Base-by-base conservation (phyloP, 768 basidiomycete genomes). In the Boletus barrowsii region DNA sequence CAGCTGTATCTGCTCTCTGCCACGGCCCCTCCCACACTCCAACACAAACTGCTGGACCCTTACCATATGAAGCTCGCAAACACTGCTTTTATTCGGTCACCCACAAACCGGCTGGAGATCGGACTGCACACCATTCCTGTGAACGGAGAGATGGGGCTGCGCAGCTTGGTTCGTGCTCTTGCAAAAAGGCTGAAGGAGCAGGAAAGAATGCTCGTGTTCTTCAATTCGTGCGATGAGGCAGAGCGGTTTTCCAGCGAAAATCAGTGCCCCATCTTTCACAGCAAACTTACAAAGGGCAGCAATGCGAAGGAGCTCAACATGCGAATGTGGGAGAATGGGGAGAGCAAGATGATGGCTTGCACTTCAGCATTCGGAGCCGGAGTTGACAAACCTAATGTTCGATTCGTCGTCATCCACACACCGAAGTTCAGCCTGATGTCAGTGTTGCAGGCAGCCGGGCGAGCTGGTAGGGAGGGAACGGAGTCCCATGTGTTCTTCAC, bases 401-500 rank as follows among this genome's bases (percentile, higher is more conserved):
- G 46, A 14, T 53, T 53, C 9, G n/a, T 53, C 0, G 41, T 51
- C 0, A 51, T 51, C 22, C 49, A 50, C 10, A 3, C 10, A 11
- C 33, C 49, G 0, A 51, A 51, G 42, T 43, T 18, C 42, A 29
- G 24, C 17, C 49, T 51, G 9, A 7, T 51, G 42, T 51, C 42
- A 5, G 42, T 43, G 13, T 14, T 51, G 10, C 49, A 51, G 49
- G 49, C 33, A 2, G 49, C 49, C 42, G 17, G 41, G 32, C 22
- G 22, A 33, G 49, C 42, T 24, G 49, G 49, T 24, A 51, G 49
- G 33, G 42, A 43, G 1, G 49, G 49, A 6, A 26, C 24, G 8
- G 49, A 51, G 33, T 51, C 42, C n/a, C 49, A 51, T 3, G 49
- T 51, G 2, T 51, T 51, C 42, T 43, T 51, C 49, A 51, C 30